Conservation (phyloP, 2,329 filamentous ascomycete species). For the Mariannaea sp. region DNA sequence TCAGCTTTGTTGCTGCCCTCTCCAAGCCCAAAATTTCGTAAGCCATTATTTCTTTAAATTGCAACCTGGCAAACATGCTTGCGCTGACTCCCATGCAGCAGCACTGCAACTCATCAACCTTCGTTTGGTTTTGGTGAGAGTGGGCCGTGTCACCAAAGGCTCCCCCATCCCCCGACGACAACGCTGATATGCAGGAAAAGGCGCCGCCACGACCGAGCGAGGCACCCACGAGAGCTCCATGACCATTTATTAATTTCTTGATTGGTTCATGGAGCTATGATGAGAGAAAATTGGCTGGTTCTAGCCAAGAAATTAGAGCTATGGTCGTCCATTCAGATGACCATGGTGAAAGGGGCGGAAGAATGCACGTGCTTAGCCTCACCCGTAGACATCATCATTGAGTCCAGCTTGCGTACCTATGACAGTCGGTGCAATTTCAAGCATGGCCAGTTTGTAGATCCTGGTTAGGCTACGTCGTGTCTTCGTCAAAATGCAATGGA, state of each 20-base stretch:
- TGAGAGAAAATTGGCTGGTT: slow-evolving; percentile 1
- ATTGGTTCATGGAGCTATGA: slow-evolving; percentile 4
- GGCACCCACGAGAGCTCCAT: background rate
- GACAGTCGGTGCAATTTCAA: slow-evolving; percentile 9
- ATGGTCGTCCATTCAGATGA: background rate
- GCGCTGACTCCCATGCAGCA: background rate
- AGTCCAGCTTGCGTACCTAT: slow-evolving; percentile 11
- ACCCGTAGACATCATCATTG: background rate
- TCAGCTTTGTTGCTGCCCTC: background rate
- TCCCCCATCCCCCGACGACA: slow-evolving; percentile 5
- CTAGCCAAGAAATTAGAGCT: slow-evolving; percentile 1
- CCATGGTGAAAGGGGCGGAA: background rate
- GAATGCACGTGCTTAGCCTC: background rate
- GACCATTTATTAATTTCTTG: background rate
- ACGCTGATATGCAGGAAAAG: slow-evolving; percentile 4
- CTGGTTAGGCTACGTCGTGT: slow-evolving; percentile 9
- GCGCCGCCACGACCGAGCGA: slow-evolving; percentile 12
- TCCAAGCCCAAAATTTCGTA: background rate
- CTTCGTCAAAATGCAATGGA: slow-evolving; percentile 13
- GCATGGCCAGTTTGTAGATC: slow-evolving; percentile 11
- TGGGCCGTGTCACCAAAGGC: slow-evolving; percentile 9
- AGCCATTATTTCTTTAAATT: background rate
- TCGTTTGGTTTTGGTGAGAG: slow-evolving; percentile 8
- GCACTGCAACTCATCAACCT: background rate
- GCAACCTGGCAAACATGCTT: too few relatives aligned